Conservation (phyloP, 345 rosid genomes). For the Camelina laxa region DNA sequence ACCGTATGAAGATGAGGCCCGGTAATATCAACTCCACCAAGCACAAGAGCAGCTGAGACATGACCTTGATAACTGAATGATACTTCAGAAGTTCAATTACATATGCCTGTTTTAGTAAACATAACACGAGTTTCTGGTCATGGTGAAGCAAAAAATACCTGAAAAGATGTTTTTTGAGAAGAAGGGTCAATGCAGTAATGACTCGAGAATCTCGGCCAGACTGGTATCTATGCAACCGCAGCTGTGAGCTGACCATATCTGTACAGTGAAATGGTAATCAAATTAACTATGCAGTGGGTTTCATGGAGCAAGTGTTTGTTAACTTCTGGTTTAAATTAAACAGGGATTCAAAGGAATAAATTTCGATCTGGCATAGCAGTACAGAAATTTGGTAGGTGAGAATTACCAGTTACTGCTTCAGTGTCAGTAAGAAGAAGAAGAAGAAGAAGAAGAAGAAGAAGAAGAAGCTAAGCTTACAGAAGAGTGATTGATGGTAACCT, state of each 20-base stretch:
- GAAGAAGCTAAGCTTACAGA: background rate
- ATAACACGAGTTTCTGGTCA: constrained; percentile 1
- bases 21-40: constrained; percentile 84
- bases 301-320: too few relatives aligned
- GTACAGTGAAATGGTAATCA: constrained; percentile 14
- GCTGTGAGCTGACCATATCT: too few relatives aligned
- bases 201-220: constrained; percentile 83
- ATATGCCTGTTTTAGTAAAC: background rate
- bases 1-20: constrained; percentile 90
- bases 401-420: constrained; percentile 92
- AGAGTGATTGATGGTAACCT: constrained; percentile 10
- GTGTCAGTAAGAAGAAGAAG: constrained; percentile 61
- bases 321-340: too few relatives aligned
- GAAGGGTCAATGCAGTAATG: constrained; percentile 81
- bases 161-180: constrained; percentile 77
- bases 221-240: constrained; percentile 76
- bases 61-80: constrained; percentile 74
- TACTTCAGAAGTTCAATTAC: constrained; percentile 36
- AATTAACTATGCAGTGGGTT: background rate
- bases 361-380: background rate
- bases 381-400: background rate
- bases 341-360: background rate
- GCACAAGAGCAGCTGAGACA: constrained; percentile 82
- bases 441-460: too few relatives aligned
- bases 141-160: constrained; percentile 47